These are phyloP conservation scores for Cladosporium cucumerinum DNA, from an alignment of 2,329 filamentous ascomycete species.

Conservation along the genomic window DNA sequence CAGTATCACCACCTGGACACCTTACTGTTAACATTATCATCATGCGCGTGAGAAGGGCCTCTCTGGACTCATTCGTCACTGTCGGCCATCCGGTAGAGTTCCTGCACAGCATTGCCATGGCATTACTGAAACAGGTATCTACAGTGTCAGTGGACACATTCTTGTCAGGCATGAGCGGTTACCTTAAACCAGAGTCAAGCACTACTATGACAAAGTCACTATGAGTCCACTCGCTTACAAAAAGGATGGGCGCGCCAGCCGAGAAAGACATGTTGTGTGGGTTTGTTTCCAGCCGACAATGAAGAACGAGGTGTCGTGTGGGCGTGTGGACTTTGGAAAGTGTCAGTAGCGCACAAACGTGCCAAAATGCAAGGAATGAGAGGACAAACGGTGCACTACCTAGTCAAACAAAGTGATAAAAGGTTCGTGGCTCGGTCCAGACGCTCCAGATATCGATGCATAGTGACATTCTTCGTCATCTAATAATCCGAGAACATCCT, in stretches of 20 bases:
- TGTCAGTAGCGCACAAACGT: neutral
- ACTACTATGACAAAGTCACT: neutral
- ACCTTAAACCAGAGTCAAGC: neutral
- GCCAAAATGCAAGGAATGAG: neutral
- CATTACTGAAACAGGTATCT: neutral
- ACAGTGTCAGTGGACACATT: neutral
- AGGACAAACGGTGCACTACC: too few relatives aligned
- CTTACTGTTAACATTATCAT: neutral
- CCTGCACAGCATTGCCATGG: neutral
- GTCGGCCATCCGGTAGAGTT: neutral
- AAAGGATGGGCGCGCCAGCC: neutral
- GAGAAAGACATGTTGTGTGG: neutral
- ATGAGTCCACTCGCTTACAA: neutral
- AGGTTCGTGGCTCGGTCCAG: too few relatives aligned
- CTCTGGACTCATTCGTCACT: neutral
- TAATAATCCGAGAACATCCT: conserved; percentile 17
- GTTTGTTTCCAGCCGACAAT: neutral
- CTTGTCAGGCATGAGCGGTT: neutral
- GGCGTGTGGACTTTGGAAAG: neutral
- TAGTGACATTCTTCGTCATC: neutral
- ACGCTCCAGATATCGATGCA: neutral
- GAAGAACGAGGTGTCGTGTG: neutral
- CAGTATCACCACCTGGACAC: neutral
- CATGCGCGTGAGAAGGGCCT: neutral
- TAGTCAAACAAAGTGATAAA: neutral